Evolutionary conservation across 2,329 filamentous ascomycete species (phyloP).

Genomic region (Fonsecaea nubica): DNA sequence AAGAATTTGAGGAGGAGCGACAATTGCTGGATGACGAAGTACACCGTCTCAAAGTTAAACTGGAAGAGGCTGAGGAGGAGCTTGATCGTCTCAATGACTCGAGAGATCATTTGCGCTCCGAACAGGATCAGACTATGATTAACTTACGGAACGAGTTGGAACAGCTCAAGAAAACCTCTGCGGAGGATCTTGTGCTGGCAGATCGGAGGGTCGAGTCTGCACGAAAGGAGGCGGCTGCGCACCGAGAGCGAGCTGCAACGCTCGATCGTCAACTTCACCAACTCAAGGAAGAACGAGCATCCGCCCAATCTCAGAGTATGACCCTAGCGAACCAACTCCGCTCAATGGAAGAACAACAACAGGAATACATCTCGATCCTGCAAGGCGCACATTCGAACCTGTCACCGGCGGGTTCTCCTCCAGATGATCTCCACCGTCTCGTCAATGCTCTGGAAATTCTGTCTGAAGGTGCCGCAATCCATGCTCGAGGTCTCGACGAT

Average conservation of each 20-base stretch:
- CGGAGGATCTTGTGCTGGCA: slow-evolving; percentile 51
- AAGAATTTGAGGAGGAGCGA: slow-evolving; percentile 84
- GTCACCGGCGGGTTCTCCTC: slow-evolving; percentile 59
- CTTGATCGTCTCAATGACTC: slow-evolving; percentile 83
- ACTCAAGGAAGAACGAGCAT: slow-evolving; percentile 58
- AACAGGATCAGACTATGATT: slow-evolving; percentile 71
- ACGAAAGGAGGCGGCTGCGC: slow-evolving; percentile 66
- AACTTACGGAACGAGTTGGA: slow-evolving; percentile 73
- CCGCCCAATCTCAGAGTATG: slow-evolving; percentile 50
- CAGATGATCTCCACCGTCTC: slow-evolving; percentile 64
- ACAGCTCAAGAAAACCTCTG: slow-evolving; percentile 48
- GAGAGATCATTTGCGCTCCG: slow-evolving; percentile 78
- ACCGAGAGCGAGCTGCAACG: slow-evolving; percentile 65
- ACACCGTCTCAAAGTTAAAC: slow-evolving; percentile 72
- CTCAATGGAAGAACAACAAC: slow-evolving; percentile 59
- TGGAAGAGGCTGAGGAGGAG: slow-evolving; percentile 92
- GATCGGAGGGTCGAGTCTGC: slow-evolving; percentile 64
- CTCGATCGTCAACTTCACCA: slow-evolving; percentile 64
- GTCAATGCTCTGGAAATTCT: slow-evolving; percentile 66
- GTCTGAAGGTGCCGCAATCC: slow-evolving; percentile 65
- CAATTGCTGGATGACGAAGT: slow-evolving; percentile 83
- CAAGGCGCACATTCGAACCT: slow-evolving; percentile 66
- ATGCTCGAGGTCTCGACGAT: slow-evolving; percentile 65
- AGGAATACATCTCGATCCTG: slow-evolving; percentile 62
- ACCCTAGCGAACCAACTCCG: slow-evolving; percentile 60